These are phyloP conservation scores for Pyrenophora teres DNA, from an alignment of 2,329 filamentous ascomycete species.

Conservation along the genomic window DNA sequence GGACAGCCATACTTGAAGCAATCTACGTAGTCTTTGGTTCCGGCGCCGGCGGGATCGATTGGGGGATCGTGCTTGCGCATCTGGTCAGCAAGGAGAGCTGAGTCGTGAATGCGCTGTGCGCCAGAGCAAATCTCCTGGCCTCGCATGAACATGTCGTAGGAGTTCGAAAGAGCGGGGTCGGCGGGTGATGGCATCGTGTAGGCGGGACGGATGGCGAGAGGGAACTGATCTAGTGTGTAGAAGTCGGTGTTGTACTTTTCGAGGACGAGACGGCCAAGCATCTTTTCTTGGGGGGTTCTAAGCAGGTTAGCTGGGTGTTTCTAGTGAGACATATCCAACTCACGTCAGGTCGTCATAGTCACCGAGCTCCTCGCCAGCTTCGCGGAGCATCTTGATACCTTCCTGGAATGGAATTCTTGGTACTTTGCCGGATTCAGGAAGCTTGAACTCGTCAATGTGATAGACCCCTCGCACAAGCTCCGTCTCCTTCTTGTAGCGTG, in stretches of 20 bases:
- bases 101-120: conserved; percentile 68
- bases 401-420: conserved; percentile 78
- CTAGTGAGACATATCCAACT: background rate
- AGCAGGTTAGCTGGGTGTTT: background rate
- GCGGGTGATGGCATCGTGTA: conserved; percentile 76
- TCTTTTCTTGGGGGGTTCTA: conserved; percentile 79
- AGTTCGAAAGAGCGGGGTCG: conserved; percentile 59
- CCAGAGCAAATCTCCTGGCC: conserved; percentile 71
- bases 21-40: conserved; percentile 67
- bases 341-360: conserved; percentile 77
- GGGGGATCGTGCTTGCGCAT: conserved; percentile 63
- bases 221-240: conserved; percentile 97
- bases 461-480: conserved; percentile 73
- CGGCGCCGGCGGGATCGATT: conserved; percentile 62
- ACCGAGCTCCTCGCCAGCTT: conserved; percentile 74
- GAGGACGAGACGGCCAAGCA: conserved; percentile 83
- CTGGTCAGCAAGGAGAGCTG: conserved; percentile 61
- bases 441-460: conserved; percentile 75
- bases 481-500: conserved; percentile 71
- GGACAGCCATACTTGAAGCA: conserved; percentile 68
- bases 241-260: conserved; percentile 94
- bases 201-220: conserved; percentile 83
- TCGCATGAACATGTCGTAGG: conserved; percentile 73
- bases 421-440: conserved; percentile 74
- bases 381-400: conserved; percentile 75